Conservation (phyloP, 768 basidiomycete genomes). For the Steccherinum ochraceum region DNA sequence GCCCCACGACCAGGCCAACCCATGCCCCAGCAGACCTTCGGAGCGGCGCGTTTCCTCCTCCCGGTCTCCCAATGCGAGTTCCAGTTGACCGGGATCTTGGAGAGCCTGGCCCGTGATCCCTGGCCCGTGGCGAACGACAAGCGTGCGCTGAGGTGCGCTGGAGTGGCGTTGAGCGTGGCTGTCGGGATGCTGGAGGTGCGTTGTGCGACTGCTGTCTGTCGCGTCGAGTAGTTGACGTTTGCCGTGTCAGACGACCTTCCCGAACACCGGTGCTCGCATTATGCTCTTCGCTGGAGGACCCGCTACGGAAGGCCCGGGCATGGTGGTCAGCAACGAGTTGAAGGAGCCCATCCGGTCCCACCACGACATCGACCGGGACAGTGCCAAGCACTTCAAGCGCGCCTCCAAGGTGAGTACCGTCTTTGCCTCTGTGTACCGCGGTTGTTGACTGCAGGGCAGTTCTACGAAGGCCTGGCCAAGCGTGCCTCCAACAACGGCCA, state of each 20-base stretch:
- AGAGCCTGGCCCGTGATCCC: conserved; percentile 81
- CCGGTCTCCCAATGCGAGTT: conserved; percentile 93
- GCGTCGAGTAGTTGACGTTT: neutral
- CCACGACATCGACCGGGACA: conserved; percentile 97
- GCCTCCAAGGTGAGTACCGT: conserved; percentile 72
- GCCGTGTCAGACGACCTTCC: conserved; percentile 75
- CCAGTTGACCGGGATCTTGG: conserved; percentile 90
- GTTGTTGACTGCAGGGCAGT: conserved; percentile 41
- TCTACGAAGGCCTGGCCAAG: conserved; percentile 91
- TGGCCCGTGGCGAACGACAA: conserved; percentile 98
- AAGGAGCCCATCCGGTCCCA: conserved; percentile 98
- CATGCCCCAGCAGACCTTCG: conserved; percentile 71
- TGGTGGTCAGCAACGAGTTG: conserved; percentile 93
- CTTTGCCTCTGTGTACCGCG: neutral
- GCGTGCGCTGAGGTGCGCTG: conserved; percentile 89
- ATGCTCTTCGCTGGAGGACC: conserved; percentile 97
- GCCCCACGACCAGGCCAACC: conserved; percentile 85
- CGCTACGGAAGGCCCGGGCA: conserved; percentile 92
- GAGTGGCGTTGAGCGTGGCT: conserved; percentile 90
- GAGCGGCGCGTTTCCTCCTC: conserved; percentile 86
- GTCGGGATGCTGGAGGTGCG: conserved; percentile 83
- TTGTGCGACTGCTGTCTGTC: conserved; percentile 1
- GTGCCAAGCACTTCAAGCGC: conserved; percentile 94
- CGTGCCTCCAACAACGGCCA: conserved; percentile 94
- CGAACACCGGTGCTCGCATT: conserved; percentile 92